Percentiles rank a stretch among this genome's conserved stretches.
Evolutionary conservation across 345 rosid genomes (phyloP).

Genomic region (Arabis hirsuta): DNA sequence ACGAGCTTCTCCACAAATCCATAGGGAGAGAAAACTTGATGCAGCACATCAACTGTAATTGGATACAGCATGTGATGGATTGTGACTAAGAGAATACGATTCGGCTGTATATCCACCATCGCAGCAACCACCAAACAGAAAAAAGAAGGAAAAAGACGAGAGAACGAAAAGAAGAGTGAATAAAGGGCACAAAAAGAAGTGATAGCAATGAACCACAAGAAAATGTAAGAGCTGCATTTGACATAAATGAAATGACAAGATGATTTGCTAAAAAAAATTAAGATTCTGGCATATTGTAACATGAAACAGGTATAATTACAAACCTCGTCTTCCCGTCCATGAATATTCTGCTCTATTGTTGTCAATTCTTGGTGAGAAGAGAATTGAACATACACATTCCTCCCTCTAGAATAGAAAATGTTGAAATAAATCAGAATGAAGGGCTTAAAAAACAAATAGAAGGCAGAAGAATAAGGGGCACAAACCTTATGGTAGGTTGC

Average conservation of each 20-base stretch:
- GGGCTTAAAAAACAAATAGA: neutral
- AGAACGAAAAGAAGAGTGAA: constrained; percentile 54
- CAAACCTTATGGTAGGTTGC: constrained; percentile 86
- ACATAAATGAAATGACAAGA: constrained; percentile 2
- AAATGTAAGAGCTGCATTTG: neutral
- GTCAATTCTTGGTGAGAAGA: constrained; percentile 99
- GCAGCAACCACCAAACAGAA: constrained; percentile 64
- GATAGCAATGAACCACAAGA: constrained; percentile 20
- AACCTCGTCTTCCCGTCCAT: constrained; percentile 98
- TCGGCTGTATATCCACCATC: constrained; percentile 75
- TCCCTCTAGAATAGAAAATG: constrained; percentile 58
- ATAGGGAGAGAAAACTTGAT: constrained; percentile 91
- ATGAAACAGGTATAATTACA: constrained; percentile 32
- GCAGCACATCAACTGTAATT: constrained; percentile 94
- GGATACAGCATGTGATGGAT: constrained; percentile 96
- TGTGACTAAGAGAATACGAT: constrained; percentile 92
- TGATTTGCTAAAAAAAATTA: neutral
- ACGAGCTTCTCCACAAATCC: constrained; percentile 97
- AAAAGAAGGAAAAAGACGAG: constrained; percentile 57
- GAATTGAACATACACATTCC: constrained; percentile 96
- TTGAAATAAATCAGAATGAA: neutral
- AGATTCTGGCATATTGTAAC: neutral
- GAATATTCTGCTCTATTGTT: constrained; percentile 88
- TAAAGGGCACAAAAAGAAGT: constrained; percentile 43
- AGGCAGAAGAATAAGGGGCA: neutral